These are phyloP conservation scores for Hymenoscyphus scutula DNA, from an alignment of 2,329 filamentous ascomycete genomes.

Conservation along the genomic window DNA sequence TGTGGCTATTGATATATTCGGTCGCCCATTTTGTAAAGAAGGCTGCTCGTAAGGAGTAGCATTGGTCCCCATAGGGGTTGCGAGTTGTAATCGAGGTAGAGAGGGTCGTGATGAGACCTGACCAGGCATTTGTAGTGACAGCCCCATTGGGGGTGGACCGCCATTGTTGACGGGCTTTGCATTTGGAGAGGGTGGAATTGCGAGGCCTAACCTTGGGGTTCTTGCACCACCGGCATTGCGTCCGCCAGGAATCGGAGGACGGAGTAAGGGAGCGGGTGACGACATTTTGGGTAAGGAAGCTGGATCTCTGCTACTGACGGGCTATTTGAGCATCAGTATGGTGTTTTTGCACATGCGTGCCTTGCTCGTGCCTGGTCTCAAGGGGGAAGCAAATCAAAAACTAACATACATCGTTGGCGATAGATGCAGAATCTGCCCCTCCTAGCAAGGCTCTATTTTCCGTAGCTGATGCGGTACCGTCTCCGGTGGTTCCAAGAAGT, in stretches of 20 bases:
- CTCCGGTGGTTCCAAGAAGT: constrained; percentile 22
- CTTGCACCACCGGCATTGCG: constrained; percentile 32
- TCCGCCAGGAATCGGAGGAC: constrained; percentile 38
- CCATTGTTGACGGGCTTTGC: constrained; percentile 63
- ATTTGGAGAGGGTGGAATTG: constrained; percentile 85
- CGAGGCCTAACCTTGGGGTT: constrained; percentile 64
- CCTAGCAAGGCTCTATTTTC: constrained; percentile 17
- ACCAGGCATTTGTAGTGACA: constrained; percentile 29
- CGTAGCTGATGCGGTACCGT: constrained; percentile 24
- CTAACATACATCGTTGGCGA: constrained; percentile 22
- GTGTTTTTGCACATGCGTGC: constrained; percentile 9
- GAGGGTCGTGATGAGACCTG: constrained; percentile 46
- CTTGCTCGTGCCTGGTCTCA: background rate
- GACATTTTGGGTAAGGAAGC: constrained; percentile 35
- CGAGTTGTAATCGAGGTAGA: constrained; percentile 77
- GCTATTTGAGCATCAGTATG: constrained; percentile 26
- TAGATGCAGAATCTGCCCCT: constrained; percentile 18
- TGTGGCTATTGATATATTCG: constrained; percentile 46
- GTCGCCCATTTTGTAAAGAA: constrained; percentile 39
- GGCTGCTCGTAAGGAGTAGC: constrained; percentile 67
- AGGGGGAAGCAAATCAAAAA: constrained; percentile 8
- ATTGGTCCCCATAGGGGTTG: constrained; percentile 83
- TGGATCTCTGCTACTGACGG: constrained; percentile 21
- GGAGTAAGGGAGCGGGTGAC: constrained; percentile 37
- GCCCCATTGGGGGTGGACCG: constrained; percentile 48